A percentile compares a stretch with the other conserved stretches of the same genome.
phyloP scores from a whole-genome alignment of 2,329 filamentous ascomycete species.

The Botrytis byssoidea region DNA sequence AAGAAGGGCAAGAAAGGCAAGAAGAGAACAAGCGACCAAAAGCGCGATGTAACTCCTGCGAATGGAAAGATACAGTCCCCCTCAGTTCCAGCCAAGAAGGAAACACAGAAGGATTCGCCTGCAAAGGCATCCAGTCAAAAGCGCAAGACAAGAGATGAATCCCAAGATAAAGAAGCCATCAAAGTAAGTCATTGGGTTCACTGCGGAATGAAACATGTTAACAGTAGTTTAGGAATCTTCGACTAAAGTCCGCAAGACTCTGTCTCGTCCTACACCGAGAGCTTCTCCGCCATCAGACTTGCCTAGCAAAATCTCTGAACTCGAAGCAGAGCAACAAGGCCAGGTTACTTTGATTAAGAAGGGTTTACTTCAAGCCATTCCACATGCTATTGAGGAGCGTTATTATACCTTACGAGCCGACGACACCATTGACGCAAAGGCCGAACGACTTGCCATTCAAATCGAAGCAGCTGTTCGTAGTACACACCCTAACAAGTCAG shows the following conservation, averaged over 20 bases:
- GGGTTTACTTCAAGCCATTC: constrained; percentile 64
- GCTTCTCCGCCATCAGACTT: constrained; percentile 44
- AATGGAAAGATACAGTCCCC: constrained; percentile 38
- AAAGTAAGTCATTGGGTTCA: constrained; percentile 44
- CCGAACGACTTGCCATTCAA: constrained; percentile 70
- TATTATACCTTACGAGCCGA: constrained; percentile 62
- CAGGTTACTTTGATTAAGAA: constrained; percentile 70
- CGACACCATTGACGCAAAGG: constrained; percentile 61
- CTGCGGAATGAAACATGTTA: constrained; percentile 16
- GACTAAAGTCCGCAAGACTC: constrained; percentile 54
- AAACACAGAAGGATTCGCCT: constrained; percentile 12
- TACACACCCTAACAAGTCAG: constrained; percentile 51
- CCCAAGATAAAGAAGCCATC: constrained; percentile 48
- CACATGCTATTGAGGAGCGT: constrained; percentile 64
- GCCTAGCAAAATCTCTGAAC: constrained; percentile 50
- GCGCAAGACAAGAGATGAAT: constrained; percentile 50
- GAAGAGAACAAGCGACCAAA: constrained; percentile 64
- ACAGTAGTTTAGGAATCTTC: constrained; percentile 42
- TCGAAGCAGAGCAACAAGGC: constrained; percentile 64
- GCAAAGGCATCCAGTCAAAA: constrained; percentile 39
- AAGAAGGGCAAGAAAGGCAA: constrained; percentile 58
- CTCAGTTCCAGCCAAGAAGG: constrained; percentile 40
- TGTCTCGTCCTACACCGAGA: constrained; percentile 46
- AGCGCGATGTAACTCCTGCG: constrained; percentile 45
- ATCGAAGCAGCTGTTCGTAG: constrained; percentile 72